Base-by-base conservation (phyloP, 257 asterid species). In the Lantana camara region DNA sequence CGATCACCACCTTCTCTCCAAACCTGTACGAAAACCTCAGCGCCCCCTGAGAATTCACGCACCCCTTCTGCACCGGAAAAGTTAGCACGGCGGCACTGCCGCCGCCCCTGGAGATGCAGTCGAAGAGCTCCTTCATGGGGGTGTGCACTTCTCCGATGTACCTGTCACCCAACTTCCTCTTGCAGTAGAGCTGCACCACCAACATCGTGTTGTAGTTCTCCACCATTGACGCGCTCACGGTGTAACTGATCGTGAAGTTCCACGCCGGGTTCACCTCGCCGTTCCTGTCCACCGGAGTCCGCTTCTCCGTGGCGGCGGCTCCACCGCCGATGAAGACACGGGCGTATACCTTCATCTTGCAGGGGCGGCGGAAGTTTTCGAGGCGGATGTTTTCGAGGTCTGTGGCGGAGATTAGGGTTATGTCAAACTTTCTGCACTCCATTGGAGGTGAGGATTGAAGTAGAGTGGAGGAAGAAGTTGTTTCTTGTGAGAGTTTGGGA, bases 261-360 rank as follows among this genome's bases (percentile, higher is more conserved):
- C 96, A 89, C 0, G 91, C 93, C 17, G 96, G n/a, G 95, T 89
- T 86, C 5, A 35, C 67, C 65, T 72, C 81, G 3, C 95, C 83
- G 67, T 84, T 85, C 63, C 54, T 75, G 74, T 87, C 95, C 15
- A 73, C 27, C 11, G 89, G 91, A 35, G 91, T 82, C 1, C 84
- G 69, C 49, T 59, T 78, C 48, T 85, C 66, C 46, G 11, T 41
- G 50, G 7, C 62, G 58, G 11, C 55, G 55, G 21, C n/a, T n/a
- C n/a, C n/a, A n/a, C 81, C 60, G 14, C 90, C 81, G 40, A 89
- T 65, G 7, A 85, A 73, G 20, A 89, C 90, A 46, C 85, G 67
- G 3, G 83, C 82, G 66, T 89, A 72, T 27, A 89, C 92, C 46
- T 84, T 80, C 95, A 86, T 89, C 73, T 79, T 80, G 81, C 80